Base-by-base conservation (phyloP, 805 yeast genomes). In the Metschnikowia henanensis region DNA sequence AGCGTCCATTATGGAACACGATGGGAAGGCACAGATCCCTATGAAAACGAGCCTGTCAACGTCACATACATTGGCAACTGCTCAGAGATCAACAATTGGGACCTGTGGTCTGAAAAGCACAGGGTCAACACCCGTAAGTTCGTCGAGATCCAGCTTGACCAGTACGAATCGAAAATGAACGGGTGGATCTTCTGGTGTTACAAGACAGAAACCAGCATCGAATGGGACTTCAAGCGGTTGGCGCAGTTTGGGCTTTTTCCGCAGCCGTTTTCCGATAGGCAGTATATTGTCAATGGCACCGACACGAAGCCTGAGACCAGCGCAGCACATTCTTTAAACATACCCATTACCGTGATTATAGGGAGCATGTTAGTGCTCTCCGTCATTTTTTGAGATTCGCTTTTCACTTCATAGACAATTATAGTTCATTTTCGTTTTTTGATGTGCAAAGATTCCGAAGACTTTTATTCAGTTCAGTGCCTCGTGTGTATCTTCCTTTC, bases 121-220 rank as follows among this genome's bases (percentile, higher is more conserved):
- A 75, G 65, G 45, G 55, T 50, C 3, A 61, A 77, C 32, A 75
- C 78, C 8, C 67, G 87, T 45, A 74, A 70, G 54, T 76, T 74
- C 49, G 69, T 83, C 30, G 87, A 83, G 55, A 79, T 77, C 31
- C 89, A 84, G 56, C 57, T 83, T 41, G 78, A 79, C 37, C 69
- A 77, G 22, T 83, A 72, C 57, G 66, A 65, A 17, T 52, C 66
- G 41, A 47, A 58, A 36, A 67, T 73, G 28, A 65, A 66, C 9
- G 89, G 89, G 0, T 83, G 83, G 79, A 75, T 83, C 30, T 83
- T 82, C 55, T 84, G 89, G 90, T 79, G 80, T 53, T 83, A 74
- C 66, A 83, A 81, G 58, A 82, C 87, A 0, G 90, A 84, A 55
- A 59, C 64, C 43, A 77, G 86, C 1, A 65, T 78, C 17, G 88